Evolutionary conservation across 345 rosid genomes (phyloP), one percentile per base, ranked within the genome.

Genomic region (Lagerstroemia speciosa): DNA sequence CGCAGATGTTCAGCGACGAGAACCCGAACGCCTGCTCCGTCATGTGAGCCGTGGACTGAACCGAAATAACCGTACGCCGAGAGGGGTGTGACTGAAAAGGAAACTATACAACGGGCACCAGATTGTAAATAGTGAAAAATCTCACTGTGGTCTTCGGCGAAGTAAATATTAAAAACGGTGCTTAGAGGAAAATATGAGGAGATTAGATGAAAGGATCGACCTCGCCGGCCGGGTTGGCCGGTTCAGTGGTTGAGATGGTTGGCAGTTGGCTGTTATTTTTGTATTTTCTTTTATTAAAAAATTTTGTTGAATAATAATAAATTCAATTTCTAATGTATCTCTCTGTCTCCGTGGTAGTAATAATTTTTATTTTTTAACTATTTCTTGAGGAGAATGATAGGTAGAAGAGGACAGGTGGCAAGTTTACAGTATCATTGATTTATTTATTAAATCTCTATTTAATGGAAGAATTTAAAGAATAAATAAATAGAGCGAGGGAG

Each of bases 1-100:
- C 74, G 36, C 69, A 65, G 22, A 65, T 65, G 64, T 71, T 71
- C 64, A 71, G 74, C 38, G 74, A 71, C 64, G 74, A 71, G 36
- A 71, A 71, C 22, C 74, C 74, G 4, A 71, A 71, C 8, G 69
- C 74, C 0, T 71, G 74, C 19, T 65, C 74, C 1, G 26, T 71
- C 5, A 71, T 71, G 74, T 71, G 69, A 71, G n/a, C n/a, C 14
- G 46, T 27, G 32, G 34, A 27, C 32, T 15, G 10, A 20, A 15
- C 14, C 16, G 19, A 9, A 6, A 17, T 22, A 19, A 22, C 55
- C 55, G 8, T 48, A 9, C 24, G 24, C 26, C 26, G 55, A 48
- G n/a, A 58, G 34, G 63, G 63, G 63, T 58, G 30, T 10, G 34
- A 10, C 10, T 14, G 34, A 26, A 16, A 27, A 4, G 19, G 30